These are phyloP conservation scores for Aleurites moluccanus DNA, from an alignment of 441 rosid genomes.

Conservation along the genomic window DNA sequence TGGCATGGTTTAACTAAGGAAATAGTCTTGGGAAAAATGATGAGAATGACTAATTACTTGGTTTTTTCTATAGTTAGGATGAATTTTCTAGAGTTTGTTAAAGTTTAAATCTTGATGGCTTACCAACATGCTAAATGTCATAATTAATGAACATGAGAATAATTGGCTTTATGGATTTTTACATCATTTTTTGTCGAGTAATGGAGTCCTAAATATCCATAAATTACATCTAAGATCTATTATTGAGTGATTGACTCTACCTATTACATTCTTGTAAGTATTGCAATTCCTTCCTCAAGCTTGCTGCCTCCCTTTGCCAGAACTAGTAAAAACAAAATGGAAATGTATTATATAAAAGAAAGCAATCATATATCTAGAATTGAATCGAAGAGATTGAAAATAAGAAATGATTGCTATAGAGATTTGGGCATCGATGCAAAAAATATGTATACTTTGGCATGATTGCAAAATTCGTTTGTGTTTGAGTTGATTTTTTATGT, in stretches of 20 bases:
- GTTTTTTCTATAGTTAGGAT: neutral
- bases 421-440: neutral
- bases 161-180: neutral
- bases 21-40: neutral
- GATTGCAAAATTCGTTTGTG: neutral
- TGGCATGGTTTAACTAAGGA: neutral
- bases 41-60: neutral
- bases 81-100: neutral
- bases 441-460: neutral
- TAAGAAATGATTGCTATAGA: neutral
- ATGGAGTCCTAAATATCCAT: neutral
- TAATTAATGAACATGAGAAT: neutral
- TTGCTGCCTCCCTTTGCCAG: constrained; percentile 77
- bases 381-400: constrained; percentile 2
- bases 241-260: constrained; percentile 31
- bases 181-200: neutral
- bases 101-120: neutral
- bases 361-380: neutral
- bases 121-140: neutral
- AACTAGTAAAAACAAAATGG: constrained; percentile 43
- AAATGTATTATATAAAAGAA: constrained; percentile 15
- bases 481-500: neutral
- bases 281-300: constrained; percentile 65
- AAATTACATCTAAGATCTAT: neutral
- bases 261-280: constrained; percentile 65